Conservation (phyloP, 2,329 filamentous ascomycete species). For the Pseudogymnoascus pannorum region DNA sequence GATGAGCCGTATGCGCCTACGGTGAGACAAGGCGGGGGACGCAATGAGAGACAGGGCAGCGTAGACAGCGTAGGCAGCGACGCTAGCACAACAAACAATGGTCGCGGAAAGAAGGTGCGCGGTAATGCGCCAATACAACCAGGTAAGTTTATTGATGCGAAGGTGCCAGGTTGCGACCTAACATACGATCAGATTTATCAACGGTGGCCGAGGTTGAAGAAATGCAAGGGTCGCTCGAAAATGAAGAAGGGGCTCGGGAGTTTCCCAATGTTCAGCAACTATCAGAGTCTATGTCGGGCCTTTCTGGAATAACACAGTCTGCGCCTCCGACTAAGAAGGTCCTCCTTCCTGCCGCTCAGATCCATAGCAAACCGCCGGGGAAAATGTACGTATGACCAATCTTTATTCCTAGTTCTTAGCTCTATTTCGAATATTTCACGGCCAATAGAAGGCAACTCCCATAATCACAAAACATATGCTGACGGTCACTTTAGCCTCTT, state of each 20-base stretch:
- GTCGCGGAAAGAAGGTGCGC: conserved; percentile 17
- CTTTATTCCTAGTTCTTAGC: neutral
- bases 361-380: conserved; percentile 12
- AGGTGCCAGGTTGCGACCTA: conserved; percentile 11
- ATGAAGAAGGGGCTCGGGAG: conserved; percentile 5
- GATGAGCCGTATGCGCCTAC: conserved; percentile 15
- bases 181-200: conserved; percentile 20
- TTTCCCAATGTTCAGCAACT: conserved; percentile 13
- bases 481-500: neutral
- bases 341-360: conserved; percentile 17
- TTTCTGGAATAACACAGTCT: conserved; percentile 18
- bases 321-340: neutral
- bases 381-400: conserved; percentile 14
- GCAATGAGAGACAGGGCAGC: conserved; percentile 18
- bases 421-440: neutral
- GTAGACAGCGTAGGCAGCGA: conserved; percentile 21
- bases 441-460: neutral
- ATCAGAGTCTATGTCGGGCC: conserved; percentile 17
- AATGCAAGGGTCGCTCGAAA: conserved; percentile 7
- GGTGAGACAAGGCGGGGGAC: conserved; percentile 5
- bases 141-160: conserved; percentile 14
- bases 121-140: conserved; percentile 12
- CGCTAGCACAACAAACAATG: conserved; percentile 13
- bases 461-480: neutral
- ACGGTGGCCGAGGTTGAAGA: conserved; percentile 22